Evolutionary conservation across 176 grass and related monocot genomes (phyloP), one percentile per base, ranked within the genome.

Genomic region (Carex myosuroides): DNA sequence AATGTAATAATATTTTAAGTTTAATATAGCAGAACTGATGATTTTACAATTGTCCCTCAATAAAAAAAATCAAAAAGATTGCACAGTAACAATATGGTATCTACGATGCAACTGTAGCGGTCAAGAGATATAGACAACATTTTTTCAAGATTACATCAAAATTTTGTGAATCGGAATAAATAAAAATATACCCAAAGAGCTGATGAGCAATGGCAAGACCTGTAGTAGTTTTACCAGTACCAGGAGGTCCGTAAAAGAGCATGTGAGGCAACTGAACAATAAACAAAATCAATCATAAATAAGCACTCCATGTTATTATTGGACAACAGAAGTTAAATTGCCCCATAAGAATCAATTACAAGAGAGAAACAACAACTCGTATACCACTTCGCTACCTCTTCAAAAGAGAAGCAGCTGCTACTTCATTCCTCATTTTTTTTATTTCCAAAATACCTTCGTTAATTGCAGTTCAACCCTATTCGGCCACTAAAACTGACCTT

Each of bases 201-300:
- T 95, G 96, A 81, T 89, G 87, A 18, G 96, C 88, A n/a, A 98
- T 95, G 53, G 96, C 96, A 1, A 98, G 93, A 3, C 84, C 93
- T 32, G 93, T 98, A 76, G 96, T 98, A 52, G 96, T 95, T 87
- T 98, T 98, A 20, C 96, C 96, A 2, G 93, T 98, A 35, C 96
- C 93, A 13, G 96, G 96, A 35, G 96, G 96, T 48, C 93, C 96
- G 16, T 98, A 98, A 87, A 95, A 98, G 52, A 98, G 88, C 96
- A 98, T 90, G 83, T 98, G 96, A 57, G 96, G 96, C 62, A 92
- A 87, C 96, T 98, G 86, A 35, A 63, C 41, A 53, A 83, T 70
- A 57, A 68, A 62, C 78, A 86, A 84, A 35, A 59, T 37, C 9
- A 84, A 60, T 29, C 71, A 29, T 14, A 50, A 77, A 29, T 41